phyloP scores from a whole-genome alignment of 202 grass and related monocot genomes.

The Zoysia matrella region DNA sequence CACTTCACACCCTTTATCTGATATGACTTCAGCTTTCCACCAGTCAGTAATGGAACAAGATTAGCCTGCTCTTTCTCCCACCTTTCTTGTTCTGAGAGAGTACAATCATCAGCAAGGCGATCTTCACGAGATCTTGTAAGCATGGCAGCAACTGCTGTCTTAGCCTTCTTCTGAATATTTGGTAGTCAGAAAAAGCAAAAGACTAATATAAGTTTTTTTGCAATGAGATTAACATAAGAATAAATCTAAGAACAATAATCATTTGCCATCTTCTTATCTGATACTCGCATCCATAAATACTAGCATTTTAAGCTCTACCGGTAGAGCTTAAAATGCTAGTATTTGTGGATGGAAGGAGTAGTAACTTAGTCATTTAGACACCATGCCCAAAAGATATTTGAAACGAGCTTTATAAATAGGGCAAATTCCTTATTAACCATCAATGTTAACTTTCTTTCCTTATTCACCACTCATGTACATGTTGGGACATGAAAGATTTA shows the following conservation, averaged over 20 bases:
- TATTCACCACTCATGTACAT: too few relatives aligned
- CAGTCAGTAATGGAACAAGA: constrained; percentile 91
- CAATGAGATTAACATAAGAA: too few relatives aligned
- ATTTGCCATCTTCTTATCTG: neutral
- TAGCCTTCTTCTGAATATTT: constrained; percentile 76
- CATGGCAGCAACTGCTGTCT: constrained; percentile 90
- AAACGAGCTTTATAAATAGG: neutral
- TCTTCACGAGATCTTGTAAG: constrained; percentile 77
- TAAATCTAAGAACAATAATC: neutral
- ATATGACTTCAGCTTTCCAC: constrained; percentile 55
- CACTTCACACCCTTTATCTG: too few relatives aligned
- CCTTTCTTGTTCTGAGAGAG: constrained; percentile 76
- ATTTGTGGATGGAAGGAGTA: too few relatives aligned
- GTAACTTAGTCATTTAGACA: too few relatives aligned
- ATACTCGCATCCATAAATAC: too few relatives aligned
- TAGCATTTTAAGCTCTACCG: too few relatives aligned
- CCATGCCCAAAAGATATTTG: neutral
- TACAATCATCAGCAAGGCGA: constrained; percentile 53
- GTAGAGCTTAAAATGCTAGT: too few relatives aligned
- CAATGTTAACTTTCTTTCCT: too few relatives aligned
- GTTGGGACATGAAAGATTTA: too few relatives aligned
- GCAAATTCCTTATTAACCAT: too few relatives aligned
- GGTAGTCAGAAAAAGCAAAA: constrained; percentile 12
- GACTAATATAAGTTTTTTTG: neutral
- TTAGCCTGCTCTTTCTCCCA: constrained; percentile 69